Evolutionary conservation across 352 stramenopile genomes (phyloP).

Genomic region (Globisporangium solare): DNA sequence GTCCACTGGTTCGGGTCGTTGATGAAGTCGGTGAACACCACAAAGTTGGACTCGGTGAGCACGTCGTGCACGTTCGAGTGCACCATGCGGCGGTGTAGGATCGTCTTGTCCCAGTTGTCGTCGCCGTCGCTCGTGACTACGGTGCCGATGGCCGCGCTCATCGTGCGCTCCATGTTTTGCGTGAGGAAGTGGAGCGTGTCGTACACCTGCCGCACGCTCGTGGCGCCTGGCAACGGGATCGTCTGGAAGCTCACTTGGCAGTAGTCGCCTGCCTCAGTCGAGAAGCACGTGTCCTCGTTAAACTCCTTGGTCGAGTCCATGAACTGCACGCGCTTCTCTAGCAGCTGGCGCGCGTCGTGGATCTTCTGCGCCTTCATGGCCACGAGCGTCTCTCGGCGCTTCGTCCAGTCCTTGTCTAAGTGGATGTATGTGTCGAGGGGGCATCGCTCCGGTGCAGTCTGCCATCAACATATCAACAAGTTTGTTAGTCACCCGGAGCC

Average conservation of each 20-base stretch:
- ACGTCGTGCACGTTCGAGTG: slow-evolving; percentile 16
- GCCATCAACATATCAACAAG: too few relatives aligned
- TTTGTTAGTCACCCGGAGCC: too few relatives aligned
- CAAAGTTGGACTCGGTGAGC: slow-evolving; percentile 17
- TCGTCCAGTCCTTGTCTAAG: slow-evolving; percentile 26
- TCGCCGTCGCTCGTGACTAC: slow-evolving; percentile 17
- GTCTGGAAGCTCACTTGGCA: slow-evolving; percentile 13
- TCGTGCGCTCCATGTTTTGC: slow-evolving; percentile 16
- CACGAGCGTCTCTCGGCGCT: slow-evolving; percentile 31
- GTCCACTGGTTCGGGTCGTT: slow-evolving; percentile 10
- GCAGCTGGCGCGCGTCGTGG: slow-evolving; percentile 34
- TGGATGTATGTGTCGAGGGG: slow-evolving; percentile 44
- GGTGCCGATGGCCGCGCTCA: slow-evolving; percentile 9
- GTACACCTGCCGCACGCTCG: slow-evolving; percentile 12
- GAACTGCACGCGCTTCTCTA: slow-evolving; percentile 45
- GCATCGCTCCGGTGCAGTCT: slow-evolving; percentile 23
- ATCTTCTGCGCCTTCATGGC: slow-evolving; percentile 45
- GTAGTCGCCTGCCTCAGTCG: slow-evolving; percentile 12
- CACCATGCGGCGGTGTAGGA: slow-evolving; percentile 16
- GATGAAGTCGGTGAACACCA: slow-evolving; percentile 16
- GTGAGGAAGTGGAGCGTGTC: slow-evolving; percentile 13
- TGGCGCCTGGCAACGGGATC: slow-evolving; percentile 1
- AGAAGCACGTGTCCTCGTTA: slow-evolving; percentile 7
- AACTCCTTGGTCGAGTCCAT: slow-evolving; percentile 20
- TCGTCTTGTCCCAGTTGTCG: slow-evolving; percentile 20